Base-by-base conservation (phyloP, 495 filamentous ascomycete species). In the Aspergillus avenaceus region DNA sequence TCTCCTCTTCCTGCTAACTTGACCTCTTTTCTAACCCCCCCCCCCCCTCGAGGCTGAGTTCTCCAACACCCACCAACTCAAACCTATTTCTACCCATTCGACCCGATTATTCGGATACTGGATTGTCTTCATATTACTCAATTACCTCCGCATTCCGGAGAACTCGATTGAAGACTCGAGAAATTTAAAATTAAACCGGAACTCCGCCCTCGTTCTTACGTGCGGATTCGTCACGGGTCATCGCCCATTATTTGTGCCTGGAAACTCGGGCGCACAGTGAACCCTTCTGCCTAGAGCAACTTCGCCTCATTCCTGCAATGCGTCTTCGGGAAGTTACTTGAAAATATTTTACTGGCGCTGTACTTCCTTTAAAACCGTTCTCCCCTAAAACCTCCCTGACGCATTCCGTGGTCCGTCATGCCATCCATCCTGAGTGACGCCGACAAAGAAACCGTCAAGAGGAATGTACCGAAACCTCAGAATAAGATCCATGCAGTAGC, bases 401-500 rank as follows among this genome's bases (percentile, higher is more conserved):
- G 27, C 42, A 34, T 37, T 23, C 31, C 53, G 25, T 53, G 43
- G 56, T 50, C 57, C 68, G 66, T 50, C 53, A 95, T 95, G 91
- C 89, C 91, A 61, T 90, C 90, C 11, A 90, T 93, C 45, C 79
- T 98, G 26, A 87, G 71, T 56, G 90, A 95, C 58, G 84, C 90
- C 56, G 93, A 98, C 72, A 95, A 92, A 77, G 84, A 93, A 63
- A 90, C 83, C 32, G 90, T 98, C 68, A 90, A 91, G 72, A 83
- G 93, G 64, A 83, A 83, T 50, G 89, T 98, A 25, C 91, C 93
- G 32, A 95, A 92, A 62, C 76, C 88, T 45, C 81, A 86, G 56
- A 97, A 97, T 81, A 96, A 97, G 74, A 96, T 97, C 71, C 84
- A 90, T 46, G 88, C 90, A 49, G 91, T 88, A 61, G 92, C 89